Evolutionary conservation across 2,329 filamentous ascomycete genomes (phyloP), one percentile per base, ranked within the genome.

Genomic region (Huntiella omanensis): DNA sequence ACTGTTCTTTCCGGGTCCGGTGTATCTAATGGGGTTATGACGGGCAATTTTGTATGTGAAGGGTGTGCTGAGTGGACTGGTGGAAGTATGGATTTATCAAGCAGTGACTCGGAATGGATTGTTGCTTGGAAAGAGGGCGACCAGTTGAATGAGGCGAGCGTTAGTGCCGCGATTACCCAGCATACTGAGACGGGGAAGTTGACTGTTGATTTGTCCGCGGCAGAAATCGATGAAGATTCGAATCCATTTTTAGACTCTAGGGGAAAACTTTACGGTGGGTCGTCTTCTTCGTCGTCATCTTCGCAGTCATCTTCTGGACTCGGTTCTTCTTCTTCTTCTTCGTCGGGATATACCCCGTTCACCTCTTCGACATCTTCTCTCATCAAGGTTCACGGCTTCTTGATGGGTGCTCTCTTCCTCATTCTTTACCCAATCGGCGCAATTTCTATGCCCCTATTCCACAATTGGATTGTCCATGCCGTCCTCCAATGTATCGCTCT

Each of bases 321-420:
- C 34, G 36, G 34, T 39, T 54, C 42, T 8, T 39, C 49, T 33
- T 38, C 52, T 34, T 45, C 47, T 4, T 40, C 46, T 10, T 33
- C 22, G 32, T 33, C 35, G 28, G 49, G 43, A 8, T 42, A 40
- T 33, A 33, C 33, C 8, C 10, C 16, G 10, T 15, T 22, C 12
- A 28, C 19, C 1, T 16, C 33, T 35, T 16, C 16, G 8, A 51
- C 50, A 7, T 57, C 46, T 43, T 55, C 19, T 4, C 54, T 64
- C 6, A 41, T 65, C 12, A 55, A 64, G 4, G 58, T 67, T 0
- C 75, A 79, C 51, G 76, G 74, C 42, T 63, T 75, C 52, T 60
- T 80, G 54, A 75, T 80, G 73, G 66, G 68, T 19, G 55, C 78
- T 40, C 68, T 71, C 13, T 75, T 78, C 52, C 65, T 71, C 3